Conservation (phyloP, 2,329 filamentous ascomycete genomes). For the Alternaria incomplexa region DNA sequence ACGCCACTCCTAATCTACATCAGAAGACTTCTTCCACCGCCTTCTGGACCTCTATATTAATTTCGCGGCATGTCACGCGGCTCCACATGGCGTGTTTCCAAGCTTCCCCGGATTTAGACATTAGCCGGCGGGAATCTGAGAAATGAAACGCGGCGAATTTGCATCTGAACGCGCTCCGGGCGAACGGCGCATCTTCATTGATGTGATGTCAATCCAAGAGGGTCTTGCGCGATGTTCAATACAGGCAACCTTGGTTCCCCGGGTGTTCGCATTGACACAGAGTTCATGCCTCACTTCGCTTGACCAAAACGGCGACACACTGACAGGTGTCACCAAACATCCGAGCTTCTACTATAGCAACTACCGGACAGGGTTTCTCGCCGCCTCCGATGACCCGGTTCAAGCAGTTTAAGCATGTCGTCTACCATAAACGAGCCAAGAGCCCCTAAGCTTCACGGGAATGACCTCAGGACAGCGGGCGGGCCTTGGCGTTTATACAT, state of each 20-base stretch:
- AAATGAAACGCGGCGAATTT: conserved; percentile 1
- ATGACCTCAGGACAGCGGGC: conserved; percentile 1
- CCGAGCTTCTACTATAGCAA: background rate
- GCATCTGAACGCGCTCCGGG: conserved; percentile 13
- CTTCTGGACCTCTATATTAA: background rate
- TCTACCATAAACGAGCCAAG: conserved; percentile 42
- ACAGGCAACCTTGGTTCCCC: background rate
- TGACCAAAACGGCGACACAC: background rate
- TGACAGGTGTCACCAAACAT: background rate
- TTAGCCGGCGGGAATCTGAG: conserved; percentile 34
- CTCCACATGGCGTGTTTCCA: conserved; percentile 9
- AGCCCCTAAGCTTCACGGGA: conserved; percentile 20
- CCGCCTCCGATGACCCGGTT: conserved; percentile 22
- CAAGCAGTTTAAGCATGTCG: conserved; percentile 24
- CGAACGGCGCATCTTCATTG: conserved; percentile 14
- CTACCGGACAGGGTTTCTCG: background rate
- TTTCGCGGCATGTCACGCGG: conserved; percentile 1
- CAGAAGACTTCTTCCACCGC: background rate
- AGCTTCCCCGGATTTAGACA: conserved; percentile 6
- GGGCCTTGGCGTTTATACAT: conserved; percentile 19
- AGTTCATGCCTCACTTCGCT: background rate
- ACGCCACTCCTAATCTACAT: background rate
- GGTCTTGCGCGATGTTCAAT: background rate
- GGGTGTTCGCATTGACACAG: background rate
- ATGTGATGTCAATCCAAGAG: background rate